A percentile compares a stretch with the other conserved stretches of the same genome.
Conservation (phyloP, 306 rosid species). For the Erythrophleum fordii region DNA sequence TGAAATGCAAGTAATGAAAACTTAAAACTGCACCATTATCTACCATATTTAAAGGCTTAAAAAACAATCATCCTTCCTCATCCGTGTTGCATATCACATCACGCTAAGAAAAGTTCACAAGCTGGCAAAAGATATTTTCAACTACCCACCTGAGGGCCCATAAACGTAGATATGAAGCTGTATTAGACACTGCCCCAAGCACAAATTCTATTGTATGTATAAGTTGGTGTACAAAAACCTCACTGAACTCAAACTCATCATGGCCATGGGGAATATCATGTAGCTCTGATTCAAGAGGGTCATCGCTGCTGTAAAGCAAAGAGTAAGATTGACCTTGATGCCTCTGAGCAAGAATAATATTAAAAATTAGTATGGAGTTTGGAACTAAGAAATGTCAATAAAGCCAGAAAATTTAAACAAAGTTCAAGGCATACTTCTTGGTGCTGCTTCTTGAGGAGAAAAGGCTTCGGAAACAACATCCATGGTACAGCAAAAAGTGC, state of each 20-base stretch:
- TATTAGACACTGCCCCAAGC: slow-evolving; percentile 94
- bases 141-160: slow-evolving; percentile 89
- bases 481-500: slow-evolving; percentile 93
- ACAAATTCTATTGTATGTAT: slow-evolving; percentile 97
- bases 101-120: slow-evolving; percentile 3
- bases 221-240: slow-evolving; percentile 92
- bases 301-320: slow-evolving; percentile 59
- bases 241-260: slow-evolving; percentile 87
- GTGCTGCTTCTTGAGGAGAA: slow-evolving; percentile 81
- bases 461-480: slow-evolving; percentile 98
- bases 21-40: slow-evolving; percentile 12
- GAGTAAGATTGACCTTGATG: slow-evolving; percentile 78
- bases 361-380: slow-evolving; percentile 17
- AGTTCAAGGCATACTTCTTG: slow-evolving; percentile 60
- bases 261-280: slow-evolving; percentile 58
- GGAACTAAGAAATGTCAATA: slow-evolving; percentile 1
- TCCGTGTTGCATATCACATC: slow-evolving; percentile 16
- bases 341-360: slow-evolving; percentile 45
- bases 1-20: slow-evolving; percentile 17
- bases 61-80: neutral
- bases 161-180: slow-evolving; percentile 97
- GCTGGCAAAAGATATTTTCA: slow-evolving; percentile 4
- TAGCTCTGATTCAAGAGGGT: slow-evolving; percentile 61
- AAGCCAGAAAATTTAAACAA: neutral
- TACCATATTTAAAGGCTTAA: neutral